Conservation (phyloP, 2,329 filamentous ascomycete genomes). For the Exophiala spinifera region DNA sequence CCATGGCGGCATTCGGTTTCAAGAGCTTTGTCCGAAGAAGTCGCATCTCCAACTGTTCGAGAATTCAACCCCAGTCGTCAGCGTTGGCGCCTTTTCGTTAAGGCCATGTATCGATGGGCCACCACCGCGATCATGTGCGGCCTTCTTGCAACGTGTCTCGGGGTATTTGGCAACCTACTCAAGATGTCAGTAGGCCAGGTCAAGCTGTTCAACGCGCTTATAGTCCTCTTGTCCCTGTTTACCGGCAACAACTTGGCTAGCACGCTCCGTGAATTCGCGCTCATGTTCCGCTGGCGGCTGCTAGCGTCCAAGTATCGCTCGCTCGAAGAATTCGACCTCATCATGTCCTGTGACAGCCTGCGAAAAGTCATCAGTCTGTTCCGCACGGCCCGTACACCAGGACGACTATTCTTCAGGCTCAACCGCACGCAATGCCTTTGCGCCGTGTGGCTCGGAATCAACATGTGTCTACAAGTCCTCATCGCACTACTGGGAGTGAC, state of each 20-base stretch:
- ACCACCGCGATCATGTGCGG: constrained; percentile 22
- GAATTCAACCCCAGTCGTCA: constrained; percentile 25
- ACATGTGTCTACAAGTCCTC: constrained; percentile 23
- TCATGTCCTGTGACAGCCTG: constrained; percentile 27
- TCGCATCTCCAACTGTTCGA: constrained; percentile 16
- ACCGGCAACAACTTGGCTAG: constrained; percentile 25
- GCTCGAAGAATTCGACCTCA: constrained; percentile 27
- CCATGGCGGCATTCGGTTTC: constrained; percentile 28
- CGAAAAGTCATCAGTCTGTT: constrained; percentile 25
- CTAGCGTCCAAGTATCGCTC: constrained; percentile 26
- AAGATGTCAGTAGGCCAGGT: constrained; percentile 22
- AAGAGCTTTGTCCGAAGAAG: neutral
- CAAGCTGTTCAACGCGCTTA: constrained; percentile 29
- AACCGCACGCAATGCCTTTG: constrained; percentile 26
- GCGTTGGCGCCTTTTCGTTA: constrained; percentile 18
- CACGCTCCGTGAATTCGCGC: constrained; percentile 25
- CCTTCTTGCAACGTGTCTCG: constrained; percentile 19
- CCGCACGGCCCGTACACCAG: constrained; percentile 18
- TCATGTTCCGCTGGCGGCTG: constrained; percentile 27
- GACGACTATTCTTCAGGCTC: constrained; percentile 15
- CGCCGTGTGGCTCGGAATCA: constrained; percentile 21
- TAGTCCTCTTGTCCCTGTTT: constrained; percentile 24
- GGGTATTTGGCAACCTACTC: constrained; percentile 13
- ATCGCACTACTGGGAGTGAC: constrained; percentile 28
- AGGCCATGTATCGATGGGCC: constrained; percentile 23